Evolutionary conservation across 2,329 filamentous ascomycete species (phyloP).

Genomic region (Cladorrhinum sp.): DNA sequence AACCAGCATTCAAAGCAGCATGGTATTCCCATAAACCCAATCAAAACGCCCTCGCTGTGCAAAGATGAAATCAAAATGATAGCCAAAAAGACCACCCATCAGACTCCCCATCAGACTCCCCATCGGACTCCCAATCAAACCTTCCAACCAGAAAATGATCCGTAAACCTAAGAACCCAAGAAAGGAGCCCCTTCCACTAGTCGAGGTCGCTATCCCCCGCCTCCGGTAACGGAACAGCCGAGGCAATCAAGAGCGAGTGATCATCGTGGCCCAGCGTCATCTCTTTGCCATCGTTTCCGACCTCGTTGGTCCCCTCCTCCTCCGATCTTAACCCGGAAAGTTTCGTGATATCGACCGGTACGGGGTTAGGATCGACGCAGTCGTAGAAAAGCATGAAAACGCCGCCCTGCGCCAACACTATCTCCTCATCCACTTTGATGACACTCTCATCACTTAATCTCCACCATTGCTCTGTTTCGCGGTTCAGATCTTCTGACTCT

Average conservation of each 20-base stretch:
- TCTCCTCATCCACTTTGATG: constrained; percentile 66
- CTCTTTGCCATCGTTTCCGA: not conserved
- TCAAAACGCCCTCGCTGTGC: constrained; percentile 33
- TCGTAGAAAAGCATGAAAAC: constrained; percentile 99
- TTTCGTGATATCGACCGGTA: constrained; percentile 35
- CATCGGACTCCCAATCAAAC: too few relatives aligned
- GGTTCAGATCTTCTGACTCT: constrained; percentile 26
- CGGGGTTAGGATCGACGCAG: constrained; percentile 53
- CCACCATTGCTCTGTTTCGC: constrained; percentile 68
- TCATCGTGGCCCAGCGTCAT: not conserved
- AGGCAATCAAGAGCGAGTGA: not conserved
- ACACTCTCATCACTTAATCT: constrained; percentile 88
- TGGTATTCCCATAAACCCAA: constrained; percentile 7
- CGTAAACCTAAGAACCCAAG: not conserved
- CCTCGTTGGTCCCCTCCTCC: not conserved
- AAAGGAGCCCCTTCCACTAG: not conserved
- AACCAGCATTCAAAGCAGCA: not conserved
- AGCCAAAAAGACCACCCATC: too few relatives aligned
- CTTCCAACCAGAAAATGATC: too few relatives aligned
- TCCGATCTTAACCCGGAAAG: not conserved
- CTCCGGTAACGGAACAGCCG: constrained; percentile 3
- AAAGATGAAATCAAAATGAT: constrained; percentile 7
- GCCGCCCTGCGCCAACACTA: constrained; percentile 71
- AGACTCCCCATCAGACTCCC: too few relatives aligned
- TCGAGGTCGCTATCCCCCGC: constrained; percentile 3